These are phyloP conservation scores for Fennellomyces sp. DNA, from an alignment of 371 early-diverging fungal species.

Conservation along the genomic window DNA sequence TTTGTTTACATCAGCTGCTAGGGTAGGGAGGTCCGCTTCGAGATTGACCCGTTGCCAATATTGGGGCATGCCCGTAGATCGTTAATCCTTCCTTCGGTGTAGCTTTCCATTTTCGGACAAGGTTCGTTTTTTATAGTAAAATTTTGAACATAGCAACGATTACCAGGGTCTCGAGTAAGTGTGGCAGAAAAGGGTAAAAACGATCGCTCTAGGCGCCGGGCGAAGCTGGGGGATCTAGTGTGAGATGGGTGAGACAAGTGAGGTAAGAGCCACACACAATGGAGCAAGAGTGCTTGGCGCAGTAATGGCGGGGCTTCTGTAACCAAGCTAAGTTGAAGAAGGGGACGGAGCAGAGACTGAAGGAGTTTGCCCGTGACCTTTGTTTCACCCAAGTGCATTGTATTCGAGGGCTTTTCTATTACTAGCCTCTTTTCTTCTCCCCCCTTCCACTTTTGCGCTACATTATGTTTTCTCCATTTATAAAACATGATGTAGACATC, in stretches of 20 bases:
- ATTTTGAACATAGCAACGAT: no score
- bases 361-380: conserved; percentile 1
- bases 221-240: no score
- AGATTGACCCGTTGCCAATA: not conserved
- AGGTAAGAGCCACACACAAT: no score
- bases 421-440: not conserved
- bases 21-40: not conserved
- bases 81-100: not conserved
- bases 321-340: not conserved
- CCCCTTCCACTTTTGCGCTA: not conserved
- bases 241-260: no score
- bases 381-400: conserved; percentile 3
- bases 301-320: not conserved
- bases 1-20: not conserved
- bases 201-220: no score
- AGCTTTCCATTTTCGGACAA: not conserved
- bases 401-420: not conserved
- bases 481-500: conserved; percentile 8
- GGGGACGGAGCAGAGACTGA: not conserved
- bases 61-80: not conserved
- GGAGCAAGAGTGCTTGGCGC: not conserved
- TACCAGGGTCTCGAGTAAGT: no score
- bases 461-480: not conserved
- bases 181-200: no score
- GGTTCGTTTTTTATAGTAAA: no score